Evolutionary conservation across 2,329 filamentous ascomycete species (phyloP), one percentile per base, ranked within the genome.

Genomic region (Thielaviopsis punctulata): DNA sequence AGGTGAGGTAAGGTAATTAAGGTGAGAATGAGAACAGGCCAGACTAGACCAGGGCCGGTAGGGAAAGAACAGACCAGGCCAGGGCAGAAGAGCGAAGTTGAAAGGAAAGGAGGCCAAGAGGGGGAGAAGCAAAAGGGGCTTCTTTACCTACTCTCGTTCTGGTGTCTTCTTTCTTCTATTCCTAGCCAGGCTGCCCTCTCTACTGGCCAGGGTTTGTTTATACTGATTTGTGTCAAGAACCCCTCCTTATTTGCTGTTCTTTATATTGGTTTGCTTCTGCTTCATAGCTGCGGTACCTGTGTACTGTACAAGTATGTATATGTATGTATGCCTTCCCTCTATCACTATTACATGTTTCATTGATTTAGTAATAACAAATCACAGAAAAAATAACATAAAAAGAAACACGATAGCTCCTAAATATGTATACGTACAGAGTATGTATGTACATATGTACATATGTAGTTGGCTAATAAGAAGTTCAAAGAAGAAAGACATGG

Each of bases 41-140:
- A 36, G 30, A 7, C 13, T n/a, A 36, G 30, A 4, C 13, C n/a
- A n/a, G 30, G 30, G n/a, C 10, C 5, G 10, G 25, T 15, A 36
- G 30, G 30, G 30, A 12, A 36, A 15, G n/a, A 36, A 36, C 13
- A 36, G 30, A 46, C 50, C 39, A 46, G 51, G 22, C n/a, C 12
- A 27, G 41, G 19, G 8, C 49, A 51, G 23, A 22, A 30, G 24
- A 25, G 18, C 23, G 27, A 21, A 36, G 21, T 19, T 9, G 30
- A 48, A 9, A 41, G 46, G 25, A 30, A 51, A 19, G n/a, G n/a
- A n/a, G n/a, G n/a, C n/a, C n/a, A n/a, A n/a, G n/a, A n/a, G n/a
- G n/a, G n/a, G n/a, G n/a, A 48, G 48, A 48, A 46, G 48, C 47
- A 54, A 52, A 52, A 52, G 50, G 50, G 45, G 45, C 4, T 48